Evolutionary conservation across 305 asterid genomes (phyloP).

Genomic region (Fraxinus paxiana): DNA sequence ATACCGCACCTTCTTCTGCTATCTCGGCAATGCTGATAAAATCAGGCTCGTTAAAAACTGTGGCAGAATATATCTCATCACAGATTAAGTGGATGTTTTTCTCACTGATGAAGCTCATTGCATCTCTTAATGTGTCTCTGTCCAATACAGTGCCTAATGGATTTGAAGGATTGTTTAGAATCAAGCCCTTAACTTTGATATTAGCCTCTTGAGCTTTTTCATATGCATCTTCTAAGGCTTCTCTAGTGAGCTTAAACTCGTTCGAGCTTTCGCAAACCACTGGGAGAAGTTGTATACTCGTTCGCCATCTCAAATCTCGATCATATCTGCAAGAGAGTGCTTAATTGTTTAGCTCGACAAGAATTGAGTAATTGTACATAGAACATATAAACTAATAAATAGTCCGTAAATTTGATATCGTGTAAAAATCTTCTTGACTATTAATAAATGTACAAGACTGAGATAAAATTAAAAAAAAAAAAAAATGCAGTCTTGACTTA

Average conservation of each 20-base stretch:
- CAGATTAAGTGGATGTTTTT: slow-evolving; percentile 63
- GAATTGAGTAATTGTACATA: neutral
- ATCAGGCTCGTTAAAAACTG: slow-evolving; percentile 54
- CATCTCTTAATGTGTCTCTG: slow-evolving; percentile 39
- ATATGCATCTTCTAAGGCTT: slow-evolving; percentile 57
- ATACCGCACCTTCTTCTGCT: slow-evolving; percentile 26
- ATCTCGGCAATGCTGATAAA: slow-evolving; percentile 67
- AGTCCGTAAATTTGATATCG: too few relatives aligned
- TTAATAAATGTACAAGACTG: neutral
- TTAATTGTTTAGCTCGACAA: neutral
- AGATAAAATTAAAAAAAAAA: too few relatives aligned
- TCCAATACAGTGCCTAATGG: slow-evolving; percentile 70
- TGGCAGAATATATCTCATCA: slow-evolving; percentile 83
- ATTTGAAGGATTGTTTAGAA: slow-evolving; percentile 74
- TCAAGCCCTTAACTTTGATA: slow-evolving; percentile 55
- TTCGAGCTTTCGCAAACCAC: slow-evolving; percentile 56
- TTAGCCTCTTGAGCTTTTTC: slow-evolving; percentile 44
- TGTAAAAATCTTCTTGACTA: neutral
- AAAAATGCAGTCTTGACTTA: neutral
- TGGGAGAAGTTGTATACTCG: slow-evolving; percentile 55
- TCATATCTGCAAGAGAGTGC: slow-evolving; percentile 49
- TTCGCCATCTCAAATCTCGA: slow-evolving; percentile 76
- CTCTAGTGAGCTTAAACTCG: slow-evolving; percentile 48
- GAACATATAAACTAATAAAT: neutral
- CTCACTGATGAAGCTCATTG: slow-evolving; percentile 36